A percentile compares a stretch with the other conserved stretches of the same genome.
These are phyloP conservation scores for Trichomonascaceae sp. DNA, from an alignment of 1,139 yeast species.

Conservation along the genomic window DNA sequence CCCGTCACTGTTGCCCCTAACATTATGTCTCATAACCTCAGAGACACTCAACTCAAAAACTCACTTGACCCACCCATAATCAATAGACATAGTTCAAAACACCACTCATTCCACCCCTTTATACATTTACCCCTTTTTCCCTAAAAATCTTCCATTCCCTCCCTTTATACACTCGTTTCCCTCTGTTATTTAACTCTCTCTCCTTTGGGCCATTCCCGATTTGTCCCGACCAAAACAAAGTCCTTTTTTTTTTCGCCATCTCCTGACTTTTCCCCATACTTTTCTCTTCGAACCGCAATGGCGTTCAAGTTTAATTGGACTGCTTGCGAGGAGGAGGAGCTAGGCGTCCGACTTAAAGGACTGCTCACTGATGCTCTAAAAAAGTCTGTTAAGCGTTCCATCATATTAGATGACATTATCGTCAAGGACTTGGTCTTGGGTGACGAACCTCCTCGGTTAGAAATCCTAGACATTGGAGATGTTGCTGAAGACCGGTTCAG, in stretches of 20 bases:
- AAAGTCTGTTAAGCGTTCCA: slow-evolving; percentile 65
- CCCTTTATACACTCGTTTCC: not conserved
- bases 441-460: slow-evolving; percentile 65
- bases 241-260: slow-evolving; percentile 1
- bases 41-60: too few relatives aligned
- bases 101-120: too few relatives aligned
- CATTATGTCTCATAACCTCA: too few relatives aligned
- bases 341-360: slow-evolving; percentile 61
- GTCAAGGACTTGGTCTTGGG: slow-evolving; percentile 78
- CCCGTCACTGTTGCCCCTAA: too few relatives aligned
- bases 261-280: slow-evolving; percentile 1
- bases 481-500: slow-evolving; percentile 61
- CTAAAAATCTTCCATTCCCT: not conserved
- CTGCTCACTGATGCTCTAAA: slow-evolving; percentile 73
- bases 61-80: too few relatives aligned
- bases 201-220: not conserved
- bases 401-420: slow-evolving; percentile 65
- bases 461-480: slow-evolving; percentile 70
- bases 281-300: slow-evolving; percentile 36
- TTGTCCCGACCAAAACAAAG: not conserved
- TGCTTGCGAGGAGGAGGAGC: slow-evolving; percentile 60
- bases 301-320: slow-evolving; percentile 79
- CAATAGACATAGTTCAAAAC: too few relatives aligned
- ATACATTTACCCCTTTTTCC: not conserved
- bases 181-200: not conserved